Base-by-base conservation (phyloP, 139 green algal genomes). In the Coelastrella sp. region DNA sequence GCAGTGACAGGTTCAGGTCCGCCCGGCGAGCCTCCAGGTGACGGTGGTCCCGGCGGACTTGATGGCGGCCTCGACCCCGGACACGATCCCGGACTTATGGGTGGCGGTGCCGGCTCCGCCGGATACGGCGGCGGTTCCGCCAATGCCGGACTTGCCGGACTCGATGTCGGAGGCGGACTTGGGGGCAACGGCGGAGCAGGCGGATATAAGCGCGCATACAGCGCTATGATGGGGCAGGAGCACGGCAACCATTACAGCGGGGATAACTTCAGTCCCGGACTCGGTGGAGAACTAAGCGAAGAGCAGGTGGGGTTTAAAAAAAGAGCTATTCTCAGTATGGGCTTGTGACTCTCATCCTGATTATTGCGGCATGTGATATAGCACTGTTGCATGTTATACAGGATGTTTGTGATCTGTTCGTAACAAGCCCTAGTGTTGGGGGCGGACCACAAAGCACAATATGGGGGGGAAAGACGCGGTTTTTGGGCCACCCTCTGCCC, bases 211-310 rank as follows among this genome's bases (percentile, higher is more conserved):
- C 10, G 57, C 32, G 60, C 54, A 60, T 65, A 20, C 77, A 83
- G 13, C 14, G 6, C 77, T 20, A 20, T 60, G 32, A 64, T 56
- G 77, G 0, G 77, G 10, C 32, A 47, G 32, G 23, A 47, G 0
- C n/a, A 83, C 54, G 61, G 60, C 19, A 57, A 85, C 16, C 60
- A 61, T 4, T 85, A 85, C 57, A 85, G 79, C 79, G 79, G 79
- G 11, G 79, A 85, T 47, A 85, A 85, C 58, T 85, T 85, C 57
- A 85, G 79, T 64, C 79, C 57, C 4, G 79, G 79, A 57, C 54
- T 83, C 14, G 32, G 57, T 5, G 77, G 77, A 4, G 77, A 83
- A 4, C 77, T 23, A 6, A 83, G 77, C 14, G 77, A 83, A 47
- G 32, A 47, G 32, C 32, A 47, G 32, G 32, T 47, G 32, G 32